Base-by-base conservation (phyloP, 106 monocot genomes). In the Dactylorhiza incarnata region DNA sequence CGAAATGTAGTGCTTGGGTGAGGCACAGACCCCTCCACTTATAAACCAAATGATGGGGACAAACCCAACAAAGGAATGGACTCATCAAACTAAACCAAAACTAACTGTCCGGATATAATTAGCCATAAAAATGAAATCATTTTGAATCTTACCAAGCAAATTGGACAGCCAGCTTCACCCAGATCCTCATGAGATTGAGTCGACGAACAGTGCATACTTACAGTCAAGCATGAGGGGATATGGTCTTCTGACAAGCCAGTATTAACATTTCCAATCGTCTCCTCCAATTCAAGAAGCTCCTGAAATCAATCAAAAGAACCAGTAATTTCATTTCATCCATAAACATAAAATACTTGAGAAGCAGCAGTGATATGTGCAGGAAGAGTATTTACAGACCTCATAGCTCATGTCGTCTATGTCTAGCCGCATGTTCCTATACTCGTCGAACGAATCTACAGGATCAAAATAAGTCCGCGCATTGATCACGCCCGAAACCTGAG, bases 201-300 rank as follows among this genome's bases (percentile, higher is more conserved):
- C 4, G 73, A 70, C 15, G 46, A 58, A 77, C 77, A 77, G 52
- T 80, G 49, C 20, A 79, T 51, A 12, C 19, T 75, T 73, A 75
- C 73, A 7, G 55, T 76, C 81, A 89, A 73, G 74, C 87, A 87
- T 29, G 50, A 78, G 9, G 78, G 50, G n/a, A 89, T 68, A 48
- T 68, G 71, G 0, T 83, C 83, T 65, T 89, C 87, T 51, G 83
- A 76, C 52, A 93, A 74, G 10, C 92, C 92, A 8, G 82, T 85
- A 79, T 52, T 85, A 46, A 89, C 92, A 78, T 75, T 76, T 8
- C 92, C 92, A 43, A 92, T 92, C 22, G 89, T 89, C 75, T 92
- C 92, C 72, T 82, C 87, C 74, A 92, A 65, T 71, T 76, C 92
- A 81, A 92, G 87, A 52, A 92, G 76, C 70, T 92, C 92, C 92